A percentile compares a stretch with the other conserved stretches of the same genome.
Evolutionary conservation across 2,329 filamentous ascomycete species (phyloP).

Genomic region (Westerdykella sp.): DNA sequence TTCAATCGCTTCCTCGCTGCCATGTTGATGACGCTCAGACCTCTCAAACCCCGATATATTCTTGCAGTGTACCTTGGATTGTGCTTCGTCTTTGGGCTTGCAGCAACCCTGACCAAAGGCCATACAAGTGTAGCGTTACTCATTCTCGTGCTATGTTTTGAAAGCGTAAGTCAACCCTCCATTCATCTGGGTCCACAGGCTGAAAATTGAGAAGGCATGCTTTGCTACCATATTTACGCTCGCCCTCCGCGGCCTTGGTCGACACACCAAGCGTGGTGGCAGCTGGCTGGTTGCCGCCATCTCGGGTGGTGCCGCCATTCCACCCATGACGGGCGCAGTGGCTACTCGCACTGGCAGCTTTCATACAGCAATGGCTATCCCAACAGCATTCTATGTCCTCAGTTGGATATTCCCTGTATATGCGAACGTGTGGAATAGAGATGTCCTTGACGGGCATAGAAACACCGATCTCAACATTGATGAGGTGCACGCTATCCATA

Average conservation of each 20-base stretch:
- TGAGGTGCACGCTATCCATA: not conserved
- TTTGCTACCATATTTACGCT: conserved; percentile 45
- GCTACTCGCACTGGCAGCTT: conserved; percentile 9
- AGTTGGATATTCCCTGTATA: conserved; percentile 11
- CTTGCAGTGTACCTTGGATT: conserved; percentile 7
- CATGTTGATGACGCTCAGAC: conserved; percentile 7
- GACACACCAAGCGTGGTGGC: conserved; percentile 49
- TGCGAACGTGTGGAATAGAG: conserved; percentile 9
- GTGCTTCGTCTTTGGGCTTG: conserved; percentile 12
- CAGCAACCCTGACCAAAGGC: conserved; percentile 7
- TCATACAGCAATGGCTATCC: conserved; percentile 14
- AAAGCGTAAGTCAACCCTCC: conserved; percentile 26
- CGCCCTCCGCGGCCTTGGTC: conserved; percentile 48
- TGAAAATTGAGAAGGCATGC: conserved; percentile 5
- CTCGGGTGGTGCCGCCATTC: conserved; percentile 47
- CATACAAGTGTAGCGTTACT: conserved; percentile 9
- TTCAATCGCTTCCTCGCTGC: conserved; percentile 12
- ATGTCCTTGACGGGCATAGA: conserved; percentile 6
- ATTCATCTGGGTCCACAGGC: conserved; percentile 38
- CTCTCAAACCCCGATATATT: conserved; percentile 41
- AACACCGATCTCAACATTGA: conserved; percentile 6
- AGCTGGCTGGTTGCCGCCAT: conserved; percentile 46
- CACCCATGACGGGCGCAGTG: conserved; percentile 37
- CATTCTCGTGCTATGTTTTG: conserved; percentile 12
- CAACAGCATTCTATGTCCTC: conserved; percentile 11